Base-by-base conservation (phyloP, 495 filamentous ascomycete species). In the Penicillium pancosmium region DNA sequence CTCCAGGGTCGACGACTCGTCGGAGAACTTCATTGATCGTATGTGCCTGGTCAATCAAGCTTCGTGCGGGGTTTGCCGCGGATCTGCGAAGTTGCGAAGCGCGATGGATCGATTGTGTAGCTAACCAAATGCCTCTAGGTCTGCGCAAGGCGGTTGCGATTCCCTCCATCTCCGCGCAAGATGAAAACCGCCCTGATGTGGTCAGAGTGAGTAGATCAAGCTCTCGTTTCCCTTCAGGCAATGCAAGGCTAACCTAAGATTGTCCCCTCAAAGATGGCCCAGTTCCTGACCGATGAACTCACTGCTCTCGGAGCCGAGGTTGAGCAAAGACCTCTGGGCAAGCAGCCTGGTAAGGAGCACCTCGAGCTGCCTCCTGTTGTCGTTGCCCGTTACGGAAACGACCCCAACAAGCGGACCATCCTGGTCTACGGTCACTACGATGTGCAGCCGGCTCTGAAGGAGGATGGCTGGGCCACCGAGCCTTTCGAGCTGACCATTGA, bases 351-450 rank as follows among this genome's bases (percentile, higher is more conserved):
- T 59, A 90, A 90, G 61, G 91, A 94, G 65, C 83, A 92, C 57
- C 88, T 99, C 62, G 86, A 96, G 25, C 86, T 99, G 11, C 95
- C 95, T 11, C 94, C 95, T 31, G 91, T 96, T 33, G 84, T 99
- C 36, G 82, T 98, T 61, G 92, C 88, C 46, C 87, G 95, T 19
- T 97, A 98, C 72, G 93, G 94, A 56, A 88, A 84, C 70, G 92
- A 96, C 72, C 86, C 88, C 73, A 89, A 84, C 67, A 98, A 97
- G 84, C 86, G 90, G 36, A 98, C 91, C 9, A 93, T 99, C 64
- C 81, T 98, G 47, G 90, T 99, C 23, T 99, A 99, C 64, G 95
- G 95, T 33, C 95, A 99, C 78, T 99, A 99, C 77, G 95, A 99
- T 76, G 95, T 99, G 15, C 95, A 99, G 74, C 95, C 95, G 4